Conservation (phyloP, 305 asterid genomes). For the Fraxinus albicans region DNA sequence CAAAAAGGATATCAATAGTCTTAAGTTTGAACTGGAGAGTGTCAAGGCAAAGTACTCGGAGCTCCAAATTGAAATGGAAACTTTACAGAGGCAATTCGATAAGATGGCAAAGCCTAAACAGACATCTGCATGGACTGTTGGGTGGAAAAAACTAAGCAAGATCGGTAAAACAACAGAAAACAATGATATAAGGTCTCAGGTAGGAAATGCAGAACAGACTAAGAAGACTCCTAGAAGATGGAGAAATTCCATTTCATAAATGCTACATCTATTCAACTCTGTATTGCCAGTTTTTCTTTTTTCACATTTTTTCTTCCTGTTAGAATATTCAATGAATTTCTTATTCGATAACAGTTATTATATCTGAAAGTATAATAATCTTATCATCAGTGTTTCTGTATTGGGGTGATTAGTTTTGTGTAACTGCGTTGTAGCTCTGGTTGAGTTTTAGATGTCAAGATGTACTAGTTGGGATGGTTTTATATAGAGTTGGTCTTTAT, state of each 20-base stretch:
- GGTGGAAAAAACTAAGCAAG: conserved; percentile 85
- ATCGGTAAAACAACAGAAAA: conserved; percentile 50
- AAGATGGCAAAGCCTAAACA: conserved; percentile 59
- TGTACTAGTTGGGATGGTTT: neutral
- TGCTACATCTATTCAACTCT: neutral
- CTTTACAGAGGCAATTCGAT: conserved; percentile 73
- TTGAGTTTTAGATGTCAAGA: neutral
- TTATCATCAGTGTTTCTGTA: conserved; percentile 16
- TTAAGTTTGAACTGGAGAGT: conserved; percentile 74
- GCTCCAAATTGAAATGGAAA: conserved; percentile 72
- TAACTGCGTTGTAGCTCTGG: conserved; percentile 7
- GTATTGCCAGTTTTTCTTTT: neutral
- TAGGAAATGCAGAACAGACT: conserved; percentile 33
- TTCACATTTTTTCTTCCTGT: neutral
- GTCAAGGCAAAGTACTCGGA: conserved; percentile 71
- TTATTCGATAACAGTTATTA: conserved; percentile 15
- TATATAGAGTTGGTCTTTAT: neutral
- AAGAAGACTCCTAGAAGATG: conserved; percentile 70
- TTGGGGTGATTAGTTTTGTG: conserved; percentile 9
- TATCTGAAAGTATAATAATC: conserved; percentile 14
- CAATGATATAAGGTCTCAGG: conserved; percentile 40
- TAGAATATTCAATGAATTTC: conserved; percentile 20
- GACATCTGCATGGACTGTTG: conserved; percentile 64
- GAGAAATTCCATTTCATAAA: conserved; percentile 92
- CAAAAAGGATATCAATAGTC: conserved; percentile 83